Percentiles rank a stretch among this genome's conserved stretches.
Evolutionary conservation across 257 asterid species (phyloP).

Genomic region (Ilex aquifolium): DNA sequence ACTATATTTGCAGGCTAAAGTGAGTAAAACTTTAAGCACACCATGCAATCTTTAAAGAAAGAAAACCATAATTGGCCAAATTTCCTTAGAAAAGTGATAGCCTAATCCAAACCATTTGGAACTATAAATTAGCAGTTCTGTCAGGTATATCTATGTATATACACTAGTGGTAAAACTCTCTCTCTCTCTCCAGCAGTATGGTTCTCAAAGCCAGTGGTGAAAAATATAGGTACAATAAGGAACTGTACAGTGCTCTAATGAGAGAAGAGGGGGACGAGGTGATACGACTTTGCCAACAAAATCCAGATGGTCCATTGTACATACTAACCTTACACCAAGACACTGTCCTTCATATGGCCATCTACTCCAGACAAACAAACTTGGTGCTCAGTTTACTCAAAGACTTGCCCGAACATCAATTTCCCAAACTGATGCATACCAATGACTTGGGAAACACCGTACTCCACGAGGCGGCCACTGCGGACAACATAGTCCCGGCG

Average conservation of each 20-base stretch:
- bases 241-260: neutral
- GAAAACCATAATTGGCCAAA: no score
- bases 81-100: no score
- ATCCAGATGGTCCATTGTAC: neutral
- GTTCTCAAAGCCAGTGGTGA: neutral
- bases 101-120: no score
- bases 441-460: conserved; percentile 1
- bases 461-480: conserved; percentile 11
- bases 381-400: conserved; percentile 6
- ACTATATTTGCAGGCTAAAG: no score
- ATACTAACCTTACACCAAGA: neutral
- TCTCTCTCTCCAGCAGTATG: neutral
- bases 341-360: conserved; percentile 17
- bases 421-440: neutral
- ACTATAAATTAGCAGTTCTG: no score
- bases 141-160: no score
- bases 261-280: neutral
- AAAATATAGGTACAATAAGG: neutral
- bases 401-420: neutral
- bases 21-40: no score
- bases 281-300: neutral
- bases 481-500: conserved; percentile 3
- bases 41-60: no score
- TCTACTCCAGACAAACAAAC: conserved; percentile 12
- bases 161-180: no score